Conservation (phyloP, 2,329 filamentous ascomycete genomes). For the Aspergillus tubingensis region DNA sequence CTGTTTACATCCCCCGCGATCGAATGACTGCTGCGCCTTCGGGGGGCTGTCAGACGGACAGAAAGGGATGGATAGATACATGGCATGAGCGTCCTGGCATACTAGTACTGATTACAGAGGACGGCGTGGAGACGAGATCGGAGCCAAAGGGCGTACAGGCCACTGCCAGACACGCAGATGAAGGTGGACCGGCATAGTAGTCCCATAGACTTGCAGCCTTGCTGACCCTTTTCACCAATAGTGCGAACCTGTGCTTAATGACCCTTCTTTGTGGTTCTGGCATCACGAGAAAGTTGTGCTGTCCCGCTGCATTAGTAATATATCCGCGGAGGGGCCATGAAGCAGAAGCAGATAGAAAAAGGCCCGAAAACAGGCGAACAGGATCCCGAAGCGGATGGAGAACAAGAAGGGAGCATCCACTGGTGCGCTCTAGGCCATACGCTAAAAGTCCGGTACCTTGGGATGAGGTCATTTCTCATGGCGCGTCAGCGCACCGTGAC, state of each 20-base stretch:
- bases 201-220: not conserved
- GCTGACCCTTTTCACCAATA: not conserved
- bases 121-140: not conserved
- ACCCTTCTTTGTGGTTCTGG: not conserved
- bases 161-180: not conserved
- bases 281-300: not conserved
- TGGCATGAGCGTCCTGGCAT: too few relatives aligned
- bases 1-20: constrained; percentile 1
- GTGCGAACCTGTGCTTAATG: not conserved
- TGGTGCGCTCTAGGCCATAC: constrained; percentile 12
- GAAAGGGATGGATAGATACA: not conserved
- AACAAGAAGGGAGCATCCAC: too few relatives aligned
- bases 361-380: not conserved
- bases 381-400: not conserved
- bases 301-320: not conserved
- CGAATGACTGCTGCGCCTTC: not conserved
- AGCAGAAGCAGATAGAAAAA: constrained; percentile 3
- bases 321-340: not conserved
- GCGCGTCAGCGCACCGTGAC: constrained; percentile 18
- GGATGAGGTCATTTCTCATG: constrained; percentile 23
- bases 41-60: not conserved
- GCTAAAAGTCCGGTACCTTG: constrained; percentile 22
- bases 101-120: not conserved
- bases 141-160: not conserved
- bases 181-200: not conserved